phyloP scores from a whole-genome alignment of 306 rosid species.

The Delonix regia region DNA sequence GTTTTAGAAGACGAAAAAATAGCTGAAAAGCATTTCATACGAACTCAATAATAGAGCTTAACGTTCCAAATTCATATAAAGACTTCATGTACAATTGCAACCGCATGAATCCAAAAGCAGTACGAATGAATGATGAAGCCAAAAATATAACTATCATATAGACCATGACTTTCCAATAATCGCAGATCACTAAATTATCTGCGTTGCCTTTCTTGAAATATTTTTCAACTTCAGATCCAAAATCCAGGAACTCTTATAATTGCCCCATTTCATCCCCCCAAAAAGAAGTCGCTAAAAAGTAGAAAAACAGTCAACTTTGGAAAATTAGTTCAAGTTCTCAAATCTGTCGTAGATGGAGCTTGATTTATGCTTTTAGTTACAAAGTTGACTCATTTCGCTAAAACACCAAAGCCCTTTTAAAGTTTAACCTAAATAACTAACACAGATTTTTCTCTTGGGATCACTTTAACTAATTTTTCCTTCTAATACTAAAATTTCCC shows the following conservation, averaged over 20 bases:
- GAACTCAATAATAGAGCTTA: not conserved
- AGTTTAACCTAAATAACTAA: slow-evolving; percentile 20
- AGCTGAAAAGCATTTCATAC: not conserved
- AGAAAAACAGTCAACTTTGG: not conserved
- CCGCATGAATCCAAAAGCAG: slow-evolving; percentile 30
- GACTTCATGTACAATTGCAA: not conserved
- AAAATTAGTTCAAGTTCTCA: not conserved
- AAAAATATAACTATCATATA: not conserved
- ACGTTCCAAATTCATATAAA: not conserved
- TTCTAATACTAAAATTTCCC: not conserved
- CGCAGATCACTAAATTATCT: slow-evolving; percentile 26
- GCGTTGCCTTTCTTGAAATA: not conserved
- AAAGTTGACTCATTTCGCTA: slow-evolving; percentile 20
- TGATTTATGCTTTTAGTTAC: not conserved
- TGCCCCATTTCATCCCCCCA: not conserved
- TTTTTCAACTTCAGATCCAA: slow-evolving; percentile 30
- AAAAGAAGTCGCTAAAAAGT: not conserved
- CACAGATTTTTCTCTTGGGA: slow-evolving; percentile 8
- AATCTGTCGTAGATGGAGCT: slow-evolving; percentile 34
- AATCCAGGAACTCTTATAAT: not conserved
- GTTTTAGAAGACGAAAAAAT: not conserved
- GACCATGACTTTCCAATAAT: not conserved
- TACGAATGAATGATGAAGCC: not conserved
- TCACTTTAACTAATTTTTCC: slow-evolving; percentile 11
- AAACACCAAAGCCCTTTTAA: slow-evolving; percentile 1